A percentile compares a stretch with the other conserved stretches of the same genome.
phyloP scores from a whole-genome alignment of 371 early-diverging fungal genomes.

The Mycotypha africana region DNA sequence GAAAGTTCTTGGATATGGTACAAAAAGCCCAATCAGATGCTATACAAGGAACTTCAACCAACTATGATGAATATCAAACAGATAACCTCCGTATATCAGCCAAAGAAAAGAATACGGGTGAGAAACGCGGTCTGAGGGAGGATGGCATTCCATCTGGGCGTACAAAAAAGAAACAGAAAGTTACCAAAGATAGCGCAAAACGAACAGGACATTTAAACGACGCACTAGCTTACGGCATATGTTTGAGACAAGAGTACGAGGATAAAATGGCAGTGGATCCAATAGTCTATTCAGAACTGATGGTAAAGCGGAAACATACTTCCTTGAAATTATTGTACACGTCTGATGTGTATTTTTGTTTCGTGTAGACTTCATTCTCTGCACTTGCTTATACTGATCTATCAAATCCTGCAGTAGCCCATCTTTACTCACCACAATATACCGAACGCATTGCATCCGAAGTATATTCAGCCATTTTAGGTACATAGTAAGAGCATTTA shows the following conservation, averaged over 20 bases:
- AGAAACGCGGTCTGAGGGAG: too few species aligned
- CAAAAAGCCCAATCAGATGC: constrained; percentile 27
- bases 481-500: constrained; percentile 34
- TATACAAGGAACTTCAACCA: constrained; percentile 42
- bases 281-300: constrained; percentile 8
- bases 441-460: constrained; percentile 52
- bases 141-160: too few species aligned
- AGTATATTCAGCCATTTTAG: constrained; percentile 69
- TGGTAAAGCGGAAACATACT: constrained; percentile 15
- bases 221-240: constrained; percentile 63
- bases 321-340: not conserved
- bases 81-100: constrained; percentile 20
- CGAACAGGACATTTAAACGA: not conserved
- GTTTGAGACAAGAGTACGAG: constrained; percentile 59
- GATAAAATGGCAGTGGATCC: constrained; percentile 14
- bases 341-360: not conserved
- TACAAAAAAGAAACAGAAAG: too few species aligned
- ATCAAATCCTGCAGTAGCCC: constrained; percentile 43
- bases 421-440: constrained; percentile 37
- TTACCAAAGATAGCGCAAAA: not conserved
- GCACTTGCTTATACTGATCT: constrained; percentile 77
- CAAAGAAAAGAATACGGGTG: not conserved
- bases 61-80: constrained; percentile 13
- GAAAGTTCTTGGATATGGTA: constrained; percentile 84
- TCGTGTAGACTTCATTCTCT: constrained; percentile 50